Evolutionary conservation across 805 yeast species (phyloP), one percentile per base, ranked within the genome.

Genomic region (Myxozyma geophila): DNA sequence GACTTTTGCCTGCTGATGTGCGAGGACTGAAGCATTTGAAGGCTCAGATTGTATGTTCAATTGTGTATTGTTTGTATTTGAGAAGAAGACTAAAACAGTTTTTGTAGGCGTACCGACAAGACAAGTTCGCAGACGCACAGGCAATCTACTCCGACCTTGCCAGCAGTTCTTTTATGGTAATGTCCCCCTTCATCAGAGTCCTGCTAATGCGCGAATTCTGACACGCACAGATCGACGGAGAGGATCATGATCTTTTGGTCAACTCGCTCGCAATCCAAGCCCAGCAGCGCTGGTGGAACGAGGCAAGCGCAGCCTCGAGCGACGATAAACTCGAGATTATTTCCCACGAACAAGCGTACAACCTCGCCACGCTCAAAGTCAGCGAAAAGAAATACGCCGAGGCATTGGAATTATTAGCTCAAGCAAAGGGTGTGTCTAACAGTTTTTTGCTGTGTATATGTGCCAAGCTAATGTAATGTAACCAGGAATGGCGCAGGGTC

Each of bases 221-320:
- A 41, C n/a, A 49, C 37, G 71, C 73, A 48, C 44, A 54, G 52
- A 68, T 63, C 7, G 77, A 75, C 49, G 83, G 81, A 59, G 87
- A 82, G 68, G 70, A 70, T 23, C 70, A 79, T 43, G 92, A 87
- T 73, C 72, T 87, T 60, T 71, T 78, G 36, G 87, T 86, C 50
- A 88, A 88, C 72, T 84, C 83, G 70, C 75, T 85, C 62, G 89
- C 90, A 4, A 80, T 85, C n/a, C 75, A 83, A 28, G 84, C 89
- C 10, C 89, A 86, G 66, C 75, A 54, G 36, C 50, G 56, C 15
- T 66, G 58, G 54, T 58, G 61, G 63, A 54, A 52, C 37, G 23
- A 47, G 47, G 7, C 15, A 4, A 37, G 23, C 43, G 53, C 17
- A 2, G 21, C 47, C 17, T 15, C 47, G 10, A 17, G 19, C n/a